Base-by-base conservation (phyloP, 371 early-diverging fungal genomes). In the Smittium mucronatum region DNA sequence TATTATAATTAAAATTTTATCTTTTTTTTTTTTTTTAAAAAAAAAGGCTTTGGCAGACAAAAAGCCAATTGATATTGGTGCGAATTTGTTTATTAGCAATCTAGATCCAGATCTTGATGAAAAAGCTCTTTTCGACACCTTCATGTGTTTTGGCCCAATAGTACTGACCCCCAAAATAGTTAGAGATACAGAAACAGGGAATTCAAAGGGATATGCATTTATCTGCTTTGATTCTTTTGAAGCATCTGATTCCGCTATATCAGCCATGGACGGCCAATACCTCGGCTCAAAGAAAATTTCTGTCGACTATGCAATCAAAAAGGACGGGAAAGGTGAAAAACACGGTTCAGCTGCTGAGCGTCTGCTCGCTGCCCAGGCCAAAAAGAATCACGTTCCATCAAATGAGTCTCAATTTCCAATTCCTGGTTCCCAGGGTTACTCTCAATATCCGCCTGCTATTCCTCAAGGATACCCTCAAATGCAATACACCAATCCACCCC, bases 331-430 rank as follows among this genome's bases (percentile, higher is more conserved):
- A 79, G 99, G 99, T 21, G 98, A 97, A 76, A 80, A 94, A 29
- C 99, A 98, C 75, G 99, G 99, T 63, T 90, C 93, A 34, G 94
- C 94, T 0, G 97, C 98, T 21, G 98, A 98, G 78, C 87, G 98
- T 70, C 76, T 97, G 65, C 83, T 98, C 75, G 98, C 98, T 1
- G 88, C 92, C 2, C 91, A 96, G 79, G 93, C 92, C 34, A 82
- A 82, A 64, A 93, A 93, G 77, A 76, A 75, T 64, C 47, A 47
- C 11, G 11, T 21, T 47, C 5, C 47, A 5, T 5, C 47, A 5
- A 47, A 11, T 47, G 21, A 47, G 11, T 5, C 47, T 21, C 47
- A 5, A 47, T 21, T 47, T 11, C 47, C 47, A 47, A 5, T 21
- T 47, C 47, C n/a, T n/a, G n/a, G n/a, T n/a, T n/a, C n/a, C n/a